These are phyloP conservation scores for Yamadazyma blattariae DNA, from an alignment of 1,139 yeast genomes.

Conservation along the genomic window DNA sequence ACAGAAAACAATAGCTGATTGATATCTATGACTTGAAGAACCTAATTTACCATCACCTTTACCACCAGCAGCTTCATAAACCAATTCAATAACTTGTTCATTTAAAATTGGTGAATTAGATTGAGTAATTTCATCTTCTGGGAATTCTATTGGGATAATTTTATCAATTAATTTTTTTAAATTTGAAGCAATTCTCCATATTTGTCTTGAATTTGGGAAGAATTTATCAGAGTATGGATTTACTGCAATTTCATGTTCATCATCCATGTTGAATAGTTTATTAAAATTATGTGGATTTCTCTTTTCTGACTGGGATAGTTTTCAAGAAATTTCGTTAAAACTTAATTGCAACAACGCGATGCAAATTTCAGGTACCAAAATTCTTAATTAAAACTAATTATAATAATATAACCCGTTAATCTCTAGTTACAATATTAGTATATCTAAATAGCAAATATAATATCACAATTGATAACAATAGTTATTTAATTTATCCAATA, in stretches of 20 bases:
- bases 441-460: too few relatives aligned
- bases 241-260: constrained; percentile 3
- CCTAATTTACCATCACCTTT: constrained; percentile 58
- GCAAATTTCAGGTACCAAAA: too few relatives aligned
- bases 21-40: constrained; percentile 58
- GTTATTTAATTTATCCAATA: too few relatives aligned
- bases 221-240: constrained; percentile 14
- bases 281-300: too few relatives aligned
- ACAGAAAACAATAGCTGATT: constrained; percentile 66
- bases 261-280: too few relatives aligned
- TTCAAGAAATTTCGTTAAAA: too few relatives aligned
- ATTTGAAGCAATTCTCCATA: constrained; percentile 69
- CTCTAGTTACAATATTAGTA: too few relatives aligned
- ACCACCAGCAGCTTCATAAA: constrained; percentile 80
- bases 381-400: too few relatives aligned
- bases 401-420: too few relatives aligned
- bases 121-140: constrained; percentile 45
- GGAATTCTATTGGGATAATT: constrained; percentile 63
- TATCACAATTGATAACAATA: too few relatives aligned
- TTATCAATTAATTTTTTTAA: constrained; percentile 71
- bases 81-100: constrained; percentile 55
- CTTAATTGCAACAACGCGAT: too few relatives aligned
- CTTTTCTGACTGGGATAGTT: too few relatives aligned
- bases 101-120: constrained; percentile 66
- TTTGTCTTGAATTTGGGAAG: constrained; percentile 64